Evolutionary conservation across 1,284 basidiomycete genomes (phyloP).

Genomic region (Schizophyllum commune): DNA sequence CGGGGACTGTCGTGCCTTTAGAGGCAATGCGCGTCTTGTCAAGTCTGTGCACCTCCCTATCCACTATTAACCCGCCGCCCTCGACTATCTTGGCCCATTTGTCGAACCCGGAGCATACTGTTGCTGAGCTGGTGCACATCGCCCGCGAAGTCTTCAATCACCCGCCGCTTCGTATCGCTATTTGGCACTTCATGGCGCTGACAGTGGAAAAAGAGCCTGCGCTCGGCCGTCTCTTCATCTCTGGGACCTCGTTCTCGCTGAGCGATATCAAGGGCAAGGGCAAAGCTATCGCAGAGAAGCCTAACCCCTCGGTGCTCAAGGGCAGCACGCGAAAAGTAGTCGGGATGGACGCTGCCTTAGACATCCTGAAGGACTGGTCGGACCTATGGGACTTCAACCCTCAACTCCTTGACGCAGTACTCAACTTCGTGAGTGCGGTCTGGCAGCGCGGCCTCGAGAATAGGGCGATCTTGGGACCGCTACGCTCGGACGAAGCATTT

Average conservation of each 20-base stretch:
- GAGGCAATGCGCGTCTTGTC: constrained; percentile 62
- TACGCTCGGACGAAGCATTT: constrained; percentile 49
- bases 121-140: constrained; percentile 54
- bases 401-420: constrained; percentile 64
- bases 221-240: constrained; percentile 75
- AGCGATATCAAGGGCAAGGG: constrained; percentile 32
- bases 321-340: constrained; percentile 27
- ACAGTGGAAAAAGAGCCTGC: constrained; percentile 86
- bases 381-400: constrained; percentile 72
- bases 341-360: constrained; percentile 38
- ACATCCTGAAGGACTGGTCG: constrained; percentile 60
- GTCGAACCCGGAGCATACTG: constrained; percentile 60
- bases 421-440: constrained; percentile 75
- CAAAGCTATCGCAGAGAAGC: constrained; percentile 16
- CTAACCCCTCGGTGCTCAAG: constrained; percentile 7
- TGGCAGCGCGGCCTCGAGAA: constrained; percentile 84
- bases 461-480: constrained; percentile 45
- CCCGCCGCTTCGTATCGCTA: constrained; percentile 55
- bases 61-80: constrained; percentile 46
- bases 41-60: constrained; percentile 60
- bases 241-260: constrained; percentile 56
- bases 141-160: constrained; percentile 69
- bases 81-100: constrained; percentile 69
- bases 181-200: constrained; percentile 80
- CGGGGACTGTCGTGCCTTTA: constrained; percentile 49